phyloP scores from a whole-genome alignment of 352 stramenopile genomes.

The Phytophthora uliginosa region DNA sequence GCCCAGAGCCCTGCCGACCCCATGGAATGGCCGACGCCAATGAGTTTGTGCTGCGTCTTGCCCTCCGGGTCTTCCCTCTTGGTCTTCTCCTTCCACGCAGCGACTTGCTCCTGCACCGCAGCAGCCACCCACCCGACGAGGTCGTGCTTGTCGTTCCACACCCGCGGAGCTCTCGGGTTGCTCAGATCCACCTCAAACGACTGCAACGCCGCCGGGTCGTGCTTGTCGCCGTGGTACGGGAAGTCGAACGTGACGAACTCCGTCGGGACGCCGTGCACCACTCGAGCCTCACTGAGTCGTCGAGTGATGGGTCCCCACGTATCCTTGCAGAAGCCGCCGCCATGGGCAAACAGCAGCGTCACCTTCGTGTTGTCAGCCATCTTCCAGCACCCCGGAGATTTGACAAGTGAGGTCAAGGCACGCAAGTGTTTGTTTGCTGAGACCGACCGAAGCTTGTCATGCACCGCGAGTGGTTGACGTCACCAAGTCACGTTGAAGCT shows the following conservation, averaged over 20 bases:
- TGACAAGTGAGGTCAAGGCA: constrained; percentile 14
- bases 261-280: constrained; percentile 33
- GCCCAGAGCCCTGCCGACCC: constrained; percentile 47
- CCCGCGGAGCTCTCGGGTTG: constrained; percentile 34
- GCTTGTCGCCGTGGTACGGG: constrained; percentile 54
- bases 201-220: constrained; percentile 23
- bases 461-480: constrained; percentile 25
- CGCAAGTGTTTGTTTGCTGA: constrained; percentile 16
- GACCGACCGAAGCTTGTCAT: constrained; percentile 13
- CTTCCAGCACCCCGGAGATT: background rate
- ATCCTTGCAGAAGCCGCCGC: constrained; percentile 56
- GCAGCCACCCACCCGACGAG: constrained; percentile 28
- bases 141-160: constrained; percentile 39
- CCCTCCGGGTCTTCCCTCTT: constrained; percentile 16
- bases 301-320: constrained; percentile 57
- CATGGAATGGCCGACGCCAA: constrained; percentile 65
- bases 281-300: constrained; percentile 30
- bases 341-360: constrained; percentile 58
- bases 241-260: constrained; percentile 55
- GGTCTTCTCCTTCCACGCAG: constrained; percentile 35
- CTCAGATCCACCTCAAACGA: constrained; percentile 37
- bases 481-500: constrained; percentile 37
- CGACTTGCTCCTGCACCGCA: constrained; percentile 36
- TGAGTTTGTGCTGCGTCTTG: constrained; percentile 35
- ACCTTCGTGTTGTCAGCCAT: constrained; percentile 39